Conservation (phyloP, 2,329 filamentous ascomycete species). For the Ascochyta fabae region DNA sequence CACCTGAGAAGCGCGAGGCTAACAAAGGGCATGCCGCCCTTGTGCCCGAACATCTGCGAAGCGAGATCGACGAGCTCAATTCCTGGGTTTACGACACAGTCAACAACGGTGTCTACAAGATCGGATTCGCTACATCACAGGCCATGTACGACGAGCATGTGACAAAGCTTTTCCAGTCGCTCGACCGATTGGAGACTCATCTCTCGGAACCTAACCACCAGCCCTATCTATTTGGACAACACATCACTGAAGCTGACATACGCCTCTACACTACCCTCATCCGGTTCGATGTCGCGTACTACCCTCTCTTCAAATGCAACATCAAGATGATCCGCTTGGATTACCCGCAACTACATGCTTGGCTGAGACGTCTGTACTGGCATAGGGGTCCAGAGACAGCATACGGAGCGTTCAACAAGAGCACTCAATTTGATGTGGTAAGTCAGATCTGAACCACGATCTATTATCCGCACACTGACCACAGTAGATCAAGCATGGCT, state of each 20-base stretch:
- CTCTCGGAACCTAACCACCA: slow-evolving; percentile 59
- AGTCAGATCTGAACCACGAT: background rate
- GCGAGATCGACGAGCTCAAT: slow-evolving; percentile 77
- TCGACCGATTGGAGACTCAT: slow-evolving; percentile 78
- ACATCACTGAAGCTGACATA: slow-evolving; percentile 57
- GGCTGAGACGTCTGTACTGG: slow-evolving; percentile 88
- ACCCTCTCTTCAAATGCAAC: slow-evolving; percentile 75
- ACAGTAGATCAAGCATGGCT: slow-evolving; percentile 39
- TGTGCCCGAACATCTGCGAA: slow-evolving; percentile 69
- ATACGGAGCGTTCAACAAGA: slow-evolving; percentile 39
- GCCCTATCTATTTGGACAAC: slow-evolving; percentile 77
- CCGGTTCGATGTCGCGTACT: slow-evolving; percentile 62
- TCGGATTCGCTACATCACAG: slow-evolving; percentile 84
- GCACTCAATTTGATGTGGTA: slow-evolving; percentile 38
- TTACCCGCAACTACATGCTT: slow-evolving; percentile 79
- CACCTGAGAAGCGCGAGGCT: slow-evolving; percentile 60
- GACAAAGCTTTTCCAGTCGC: slow-evolving; percentile 71
- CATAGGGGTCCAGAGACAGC: slow-evolving; percentile 50
- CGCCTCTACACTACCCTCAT: slow-evolving; percentile 64
- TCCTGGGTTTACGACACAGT: slow-evolving; percentile 76
- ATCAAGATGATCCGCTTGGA: slow-evolving; percentile 81
- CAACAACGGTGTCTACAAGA: slow-evolving; percentile 63
- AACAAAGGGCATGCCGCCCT: slow-evolving; percentile 64
- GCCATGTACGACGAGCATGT: slow-evolving; percentile 82
- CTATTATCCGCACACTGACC: background rate